Conservation (phyloP, 225 moss, liverwort and hornwort species). For the Marchantia paleacea region DNA sequence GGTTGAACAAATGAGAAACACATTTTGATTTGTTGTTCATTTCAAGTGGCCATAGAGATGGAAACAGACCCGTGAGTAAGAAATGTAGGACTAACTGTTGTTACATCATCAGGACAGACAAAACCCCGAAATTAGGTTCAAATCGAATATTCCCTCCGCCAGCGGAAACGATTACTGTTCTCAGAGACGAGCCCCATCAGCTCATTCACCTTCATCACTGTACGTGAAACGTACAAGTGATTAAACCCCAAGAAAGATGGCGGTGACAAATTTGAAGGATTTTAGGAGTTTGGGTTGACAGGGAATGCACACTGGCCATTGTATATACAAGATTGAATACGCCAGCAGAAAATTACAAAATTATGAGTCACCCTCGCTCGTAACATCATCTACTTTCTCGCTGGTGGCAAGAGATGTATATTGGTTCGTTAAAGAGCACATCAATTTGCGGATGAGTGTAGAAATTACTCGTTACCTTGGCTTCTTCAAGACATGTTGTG, state of each 20-base stretch:
- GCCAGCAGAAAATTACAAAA: neutral
- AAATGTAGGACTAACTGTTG: neutral
- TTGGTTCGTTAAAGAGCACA: neutral
- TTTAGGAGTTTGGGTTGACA: neutral
- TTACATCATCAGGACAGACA: neutral
- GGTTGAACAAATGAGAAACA: neutral
- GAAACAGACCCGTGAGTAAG: neutral
- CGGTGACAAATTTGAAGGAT: neutral
- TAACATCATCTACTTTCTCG: neutral
- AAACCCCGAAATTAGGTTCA: neutral
- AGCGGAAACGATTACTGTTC: neutral
- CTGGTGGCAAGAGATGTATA: neutral
- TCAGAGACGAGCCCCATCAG: neutral
- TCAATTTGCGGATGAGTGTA: neutral
- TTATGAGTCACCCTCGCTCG: neutral
- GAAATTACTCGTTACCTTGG: constrained; percentile 47
- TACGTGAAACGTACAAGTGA: neutral
- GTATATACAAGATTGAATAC: neutral
- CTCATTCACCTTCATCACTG: neutral
- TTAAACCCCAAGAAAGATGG: neutral
- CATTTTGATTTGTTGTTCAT: neutral
- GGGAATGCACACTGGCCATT: neutral
- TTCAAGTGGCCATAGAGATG: neutral
- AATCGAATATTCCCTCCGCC: neutral
- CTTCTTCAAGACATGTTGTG: constrained; percentile 72